Conservation (phyloP, 1,139 yeast genomes). For the Candida sp. region DNA sequence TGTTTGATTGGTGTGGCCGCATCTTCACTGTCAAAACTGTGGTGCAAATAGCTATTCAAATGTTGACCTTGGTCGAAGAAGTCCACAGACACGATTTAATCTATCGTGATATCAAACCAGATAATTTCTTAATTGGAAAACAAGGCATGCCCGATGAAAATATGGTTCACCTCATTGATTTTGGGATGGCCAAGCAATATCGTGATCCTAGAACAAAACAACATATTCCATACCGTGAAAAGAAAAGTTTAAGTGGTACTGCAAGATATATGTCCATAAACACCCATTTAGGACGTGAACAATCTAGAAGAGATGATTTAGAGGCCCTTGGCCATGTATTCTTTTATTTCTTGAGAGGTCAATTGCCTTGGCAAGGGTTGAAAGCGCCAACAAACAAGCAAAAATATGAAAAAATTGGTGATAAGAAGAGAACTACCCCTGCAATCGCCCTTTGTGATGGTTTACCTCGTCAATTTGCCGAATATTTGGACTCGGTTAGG, state of each 20-base stretch:
- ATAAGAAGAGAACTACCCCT: conserved; percentile 84
- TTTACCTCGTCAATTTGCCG: conserved; percentile 83
- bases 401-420: conserved; percentile 95
- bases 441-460: conserved; percentile 77
- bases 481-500: conserved; percentile 81
- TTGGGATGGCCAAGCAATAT: conserved; percentile 98
- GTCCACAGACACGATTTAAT: conserved; percentile 89
- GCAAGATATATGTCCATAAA: conserved; percentile 98
- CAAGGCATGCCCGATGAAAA: conserved; percentile 51
- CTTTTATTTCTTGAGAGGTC: conserved; percentile 89
- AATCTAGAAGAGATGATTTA: conserved; percentile 91
- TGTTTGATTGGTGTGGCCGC: conserved; percentile 98
- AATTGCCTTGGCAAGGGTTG: conserved; percentile 97
- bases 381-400: conserved; percentile 97
- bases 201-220: conserved; percentile 93
- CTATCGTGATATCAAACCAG: conserved; percentile 95
- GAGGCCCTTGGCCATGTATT: conserved; percentile 96
- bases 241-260: conserved; percentile 92
- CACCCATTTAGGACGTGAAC: conserved; percentile 97
- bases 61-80: conserved; percentile 82
- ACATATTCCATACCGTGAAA: conserved; percentile 95
- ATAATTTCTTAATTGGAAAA: conserved; percentile 83
- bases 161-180: conserved; percentile 69
- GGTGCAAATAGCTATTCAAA: conserved; percentile 87
- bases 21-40: conserved; percentile 85